phyloP scores from a whole-genome alignment of 768 basidiomycete genomes.

The Holtermanniella nyarrowii region DNA sequence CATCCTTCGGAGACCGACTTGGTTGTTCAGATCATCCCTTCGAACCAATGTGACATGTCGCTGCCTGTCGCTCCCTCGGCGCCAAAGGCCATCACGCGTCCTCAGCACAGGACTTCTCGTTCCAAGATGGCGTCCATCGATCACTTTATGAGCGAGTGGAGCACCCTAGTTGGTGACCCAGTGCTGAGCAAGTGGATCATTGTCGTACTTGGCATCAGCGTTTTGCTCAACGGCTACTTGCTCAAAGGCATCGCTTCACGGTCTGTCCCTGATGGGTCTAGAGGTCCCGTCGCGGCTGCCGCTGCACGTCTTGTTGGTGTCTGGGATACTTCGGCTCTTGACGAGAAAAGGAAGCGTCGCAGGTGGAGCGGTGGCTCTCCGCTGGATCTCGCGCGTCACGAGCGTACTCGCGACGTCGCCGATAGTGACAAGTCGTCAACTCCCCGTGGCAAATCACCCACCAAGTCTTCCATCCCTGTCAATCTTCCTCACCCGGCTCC shows the following conservation, averaged over 20 bases:
- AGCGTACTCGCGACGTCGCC: slow-evolving; percentile 9
- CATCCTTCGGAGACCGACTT: slow-evolving; percentile 31
- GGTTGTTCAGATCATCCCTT: slow-evolving; percentile 29
- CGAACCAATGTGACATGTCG: slow-evolving; percentile 28
- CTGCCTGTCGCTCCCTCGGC: neutral
- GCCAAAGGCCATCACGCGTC: slow-evolving; percentile 14
- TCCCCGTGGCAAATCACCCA: slow-evolving; percentile 4
- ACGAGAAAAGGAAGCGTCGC: slow-evolving; percentile 15
- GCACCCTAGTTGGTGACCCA: slow-evolving; percentile 82
- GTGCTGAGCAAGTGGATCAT: slow-evolving; percentile 93
- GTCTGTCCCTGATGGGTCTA: slow-evolving; percentile 38
- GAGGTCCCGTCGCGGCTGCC: slow-evolving; percentile 42
- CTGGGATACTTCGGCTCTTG: too few species aligned
- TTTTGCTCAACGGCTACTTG: slow-evolving; percentile 84
- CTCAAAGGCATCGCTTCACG: slow-evolving; percentile 54
- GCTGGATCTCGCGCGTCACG: slow-evolving; percentile 8
- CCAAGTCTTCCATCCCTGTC: slow-evolving; percentile 5
- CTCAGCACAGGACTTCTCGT: neutral
- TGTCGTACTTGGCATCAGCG: slow-evolving; percentile 68
- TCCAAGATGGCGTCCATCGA: slow-evolving; percentile 53
- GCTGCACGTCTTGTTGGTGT: slow-evolving; percentile 42
- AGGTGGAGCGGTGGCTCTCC: slow-evolving; percentile 21
- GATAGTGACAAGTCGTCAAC: slow-evolving; percentile 9
- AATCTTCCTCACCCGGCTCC: slow-evolving; percentile 18
- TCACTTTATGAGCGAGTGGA: slow-evolving; percentile 83